Base-by-base conservation (phyloP, 495 filamentous ascomycete genomes). In the Podospora bellae-mahoneyi region DNA sequence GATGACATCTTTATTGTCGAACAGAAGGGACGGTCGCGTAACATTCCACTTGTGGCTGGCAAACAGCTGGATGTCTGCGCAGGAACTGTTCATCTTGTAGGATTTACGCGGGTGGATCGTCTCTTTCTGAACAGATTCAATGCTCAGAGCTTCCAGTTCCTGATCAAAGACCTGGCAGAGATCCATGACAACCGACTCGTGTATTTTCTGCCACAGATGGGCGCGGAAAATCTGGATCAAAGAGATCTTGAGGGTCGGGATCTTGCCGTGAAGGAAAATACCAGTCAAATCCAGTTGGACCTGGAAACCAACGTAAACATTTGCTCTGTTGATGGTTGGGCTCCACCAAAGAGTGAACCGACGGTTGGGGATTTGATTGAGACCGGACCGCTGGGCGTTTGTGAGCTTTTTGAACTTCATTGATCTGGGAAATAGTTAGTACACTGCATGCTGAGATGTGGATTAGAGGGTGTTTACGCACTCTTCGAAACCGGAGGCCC, bases 71-170 rank as follows among this genome's bases (percentile, higher is more conserved):
- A 99, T 97, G 80, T 99, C 96, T 18, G 96, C 96, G 79, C 96
- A 99, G 57, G 95, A 98, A 77, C 94, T 97, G 84, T 99, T 99
- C 96, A 99, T 99, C 87, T 99, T 99, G 85, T 99, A 99, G 0
- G 95, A 98, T 79, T 99, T 99, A 86, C 96, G 87, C 57, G 96
- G 96, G 85, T 99, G 96, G 72, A 99, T 99, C 0, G 95, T 98
- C 82, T 99, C 96, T 81, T 99, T 99, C 78, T 99, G 96, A 19
- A 99, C 96, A 4, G 95, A 95, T 79, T 99, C 95, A 68, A 99
- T 97, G 63, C 96, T 94, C 60, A 99, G 84, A 61, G 94, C 92
- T 78, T 98, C 95, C 65, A 99, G 80, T 77, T 99, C 94, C 74
- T 98, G 95, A 72, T 99, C 96, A 73, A 99, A 96, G n/a, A 98